Percentiles rank a stretch among this genome's conserved stretches.
These are phyloP conservation scores for Floccularia luteovirens DNA, from an alignment of 768 basidiomycete species.

Conservation along the genomic window DNA sequence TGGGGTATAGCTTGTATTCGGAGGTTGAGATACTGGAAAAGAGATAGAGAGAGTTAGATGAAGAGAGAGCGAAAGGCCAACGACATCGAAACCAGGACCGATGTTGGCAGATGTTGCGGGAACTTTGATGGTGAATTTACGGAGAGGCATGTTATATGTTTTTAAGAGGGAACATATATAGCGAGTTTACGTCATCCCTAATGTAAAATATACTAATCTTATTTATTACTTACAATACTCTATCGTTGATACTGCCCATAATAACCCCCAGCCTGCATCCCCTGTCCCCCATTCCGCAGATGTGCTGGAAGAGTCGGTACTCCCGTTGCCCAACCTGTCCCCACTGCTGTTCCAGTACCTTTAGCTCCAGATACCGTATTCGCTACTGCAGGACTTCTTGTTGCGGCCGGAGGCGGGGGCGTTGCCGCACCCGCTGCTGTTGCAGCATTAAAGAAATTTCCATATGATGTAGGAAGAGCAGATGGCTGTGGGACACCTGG, in stretches of 20 bases:
- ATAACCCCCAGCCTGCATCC: conserved; percentile 7
- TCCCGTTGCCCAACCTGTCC: conserved; percentile 8
- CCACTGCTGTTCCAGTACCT: neutral
- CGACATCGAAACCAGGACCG: conserved; percentile 97
- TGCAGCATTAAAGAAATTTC: conserved; percentile 15
- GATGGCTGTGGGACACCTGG: conserved; percentile 16
- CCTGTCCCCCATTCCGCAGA: conserved; percentile 15
- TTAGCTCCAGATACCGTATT: conserved; percentile 29
- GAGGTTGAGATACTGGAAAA: conserved; percentile 20
- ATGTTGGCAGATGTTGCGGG: conserved; percentile 99
- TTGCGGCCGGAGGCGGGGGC: conserved; percentile 24
- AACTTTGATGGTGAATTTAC: conserved; percentile 65
- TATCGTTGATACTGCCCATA: conserved; percentile 8
- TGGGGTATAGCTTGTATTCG: conserved; percentile 26
- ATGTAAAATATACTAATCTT: neutral
- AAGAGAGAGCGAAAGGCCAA: conserved; percentile 93
- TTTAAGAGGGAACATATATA: neutral
- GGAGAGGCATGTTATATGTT: conserved; percentile 11
- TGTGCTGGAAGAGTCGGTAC: conserved; percentile 22
- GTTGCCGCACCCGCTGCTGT: conserved; percentile 22
- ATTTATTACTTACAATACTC: neutral
- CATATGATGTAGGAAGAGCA: conserved; percentile 20
- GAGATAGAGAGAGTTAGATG: conserved; percentile 68
- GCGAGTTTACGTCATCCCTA: neutral
- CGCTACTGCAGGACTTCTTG: conserved; percentile 33